Evolutionary conservation across 371 early-diverging fungal species (phyloP).

Genomic region (Mortierella sp.): DNA sequence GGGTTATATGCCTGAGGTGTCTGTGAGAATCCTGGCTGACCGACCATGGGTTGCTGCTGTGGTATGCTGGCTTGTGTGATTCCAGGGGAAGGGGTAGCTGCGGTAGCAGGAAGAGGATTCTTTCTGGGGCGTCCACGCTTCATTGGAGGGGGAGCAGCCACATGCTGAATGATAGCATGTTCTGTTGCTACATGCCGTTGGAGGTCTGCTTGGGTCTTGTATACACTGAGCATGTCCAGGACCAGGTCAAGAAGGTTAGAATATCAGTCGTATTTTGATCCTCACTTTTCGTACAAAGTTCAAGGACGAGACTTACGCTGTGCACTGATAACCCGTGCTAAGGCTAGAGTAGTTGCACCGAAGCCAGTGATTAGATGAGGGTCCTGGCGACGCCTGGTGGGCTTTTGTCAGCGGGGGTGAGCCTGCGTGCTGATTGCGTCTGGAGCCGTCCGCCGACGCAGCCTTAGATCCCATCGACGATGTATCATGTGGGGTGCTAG

Average conservation of each 20-base stretch:
- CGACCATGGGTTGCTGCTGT: conserved; percentile 14
- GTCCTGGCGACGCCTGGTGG: conserved; percentile 3
- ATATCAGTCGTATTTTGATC: background rate
- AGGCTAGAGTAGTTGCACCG: conserved; percentile 33
- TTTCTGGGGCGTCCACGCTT: conserved; percentile 38
- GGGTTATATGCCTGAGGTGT: conserved; percentile 14
- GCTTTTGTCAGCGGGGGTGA: conserved; percentile 18
- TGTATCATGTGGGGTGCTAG: conserved; percentile 27
- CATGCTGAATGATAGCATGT: conserved; percentile 19
- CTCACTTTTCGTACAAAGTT: no score
- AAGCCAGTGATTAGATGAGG: conserved; percentile 4
- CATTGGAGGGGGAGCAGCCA: conserved; percentile 7
- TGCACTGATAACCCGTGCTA: conserved; percentile 13
- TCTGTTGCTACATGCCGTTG: conserved; percentile 23
- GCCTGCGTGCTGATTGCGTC: conserved; percentile 30
- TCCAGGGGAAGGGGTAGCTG: conserved; percentile 7
- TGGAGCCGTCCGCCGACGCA: background rate
- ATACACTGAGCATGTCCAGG: conserved; percentile 2
- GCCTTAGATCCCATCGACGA: background rate
- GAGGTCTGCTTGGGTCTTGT: conserved; percentile 16
- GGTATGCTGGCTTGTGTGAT: background rate
- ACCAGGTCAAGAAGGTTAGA: background rate
- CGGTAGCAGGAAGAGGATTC: conserved; percentile 28
- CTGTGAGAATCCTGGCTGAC: conserved; percentile 5
- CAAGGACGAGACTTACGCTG: conserved; percentile 11